phyloP scores from a whole-genome alignment of 306 rosid genomes.

The Acmispon strigosus region DNA sequence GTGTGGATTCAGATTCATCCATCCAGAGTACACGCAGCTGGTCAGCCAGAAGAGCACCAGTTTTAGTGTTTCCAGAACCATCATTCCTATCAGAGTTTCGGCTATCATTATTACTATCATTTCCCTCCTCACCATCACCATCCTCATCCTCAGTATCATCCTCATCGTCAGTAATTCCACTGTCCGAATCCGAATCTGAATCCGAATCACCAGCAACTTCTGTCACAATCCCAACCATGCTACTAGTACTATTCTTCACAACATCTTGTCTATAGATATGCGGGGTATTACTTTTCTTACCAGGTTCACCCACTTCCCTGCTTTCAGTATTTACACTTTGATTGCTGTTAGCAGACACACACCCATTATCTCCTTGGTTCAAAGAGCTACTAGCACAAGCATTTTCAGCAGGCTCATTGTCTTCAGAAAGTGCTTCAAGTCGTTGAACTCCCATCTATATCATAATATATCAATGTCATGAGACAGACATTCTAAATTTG shows the following conservation, averaged over 20 bases:
- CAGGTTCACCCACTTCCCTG: slow-evolving; percentile 33
- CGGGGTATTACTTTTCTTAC: slow-evolving; percentile 22
- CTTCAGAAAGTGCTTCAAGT: slow-evolving; percentile 28
- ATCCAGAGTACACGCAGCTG: slow-evolving; percentile 91
- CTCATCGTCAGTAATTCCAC: slow-evolving; percentile 61
- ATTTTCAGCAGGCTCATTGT: slow-evolving; percentile 30
- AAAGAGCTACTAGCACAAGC: slow-evolving; percentile 20
- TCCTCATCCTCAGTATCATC: slow-evolving; percentile 40
- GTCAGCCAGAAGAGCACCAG: slow-evolving; percentile 53
- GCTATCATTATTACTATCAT: slow-evolving; percentile 25
- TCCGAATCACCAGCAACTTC: slow-evolving; percentile 92
- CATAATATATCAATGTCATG: slow-evolving; percentile 17
- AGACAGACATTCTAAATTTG: slow-evolving; percentile 1
- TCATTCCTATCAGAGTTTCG: slow-evolving; percentile 41
- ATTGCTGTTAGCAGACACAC: slow-evolving; percentile 15
- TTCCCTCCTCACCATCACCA: slow-evolving; percentile 42
- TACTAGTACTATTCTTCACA: slow-evolving; percentile 50
- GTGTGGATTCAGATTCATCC: slow-evolving; percentile 74
- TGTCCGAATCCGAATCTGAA: slow-evolving; percentile 84
- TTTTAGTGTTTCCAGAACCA: slow-evolving; percentile 41
- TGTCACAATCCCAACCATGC: slow-evolving; percentile 74
- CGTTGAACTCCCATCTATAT: slow-evolving; percentile 62
- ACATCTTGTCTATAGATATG: slow-evolving; percentile 78
- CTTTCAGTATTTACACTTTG: slow-evolving; percentile 38
- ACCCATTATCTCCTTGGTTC: slow-evolving; percentile 21